Percentiles rank a stretch among this genome's conserved stretches.
Evolutionary conservation across 1,139 yeast species (phyloP).

Genomic region (Sugiyamaella novakii): DNA sequence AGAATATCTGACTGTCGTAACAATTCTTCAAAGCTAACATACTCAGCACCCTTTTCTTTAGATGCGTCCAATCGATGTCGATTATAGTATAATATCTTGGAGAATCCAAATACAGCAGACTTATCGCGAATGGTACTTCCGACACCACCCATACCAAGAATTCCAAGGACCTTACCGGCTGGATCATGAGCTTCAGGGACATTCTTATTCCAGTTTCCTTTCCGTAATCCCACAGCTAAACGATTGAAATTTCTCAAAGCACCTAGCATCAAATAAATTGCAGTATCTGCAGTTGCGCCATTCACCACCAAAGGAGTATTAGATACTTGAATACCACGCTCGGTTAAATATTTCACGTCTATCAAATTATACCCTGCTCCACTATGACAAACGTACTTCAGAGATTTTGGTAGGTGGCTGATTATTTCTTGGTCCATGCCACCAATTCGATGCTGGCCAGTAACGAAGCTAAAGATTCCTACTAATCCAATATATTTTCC

Average conservation of each 20-base stretch:
- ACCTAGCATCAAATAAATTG: conserved; percentile 59
- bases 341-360: conserved; percentile 54
- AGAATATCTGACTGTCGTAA: conserved; percentile 59
- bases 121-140: conserved; percentile 74
- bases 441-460: conserved; percentile 49
- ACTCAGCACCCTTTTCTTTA: conserved; percentile 55
- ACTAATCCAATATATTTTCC: conserved; percentile 34
- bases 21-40: conserved; percentile 58
- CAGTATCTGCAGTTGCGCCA: conserved; percentile 76
- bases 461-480: conserved; percentile 48
- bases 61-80: conserved; percentile 57
- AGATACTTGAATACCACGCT: conserved; percentile 58
- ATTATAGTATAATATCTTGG: conserved; percentile 64
- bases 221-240: conserved; percentile 44
- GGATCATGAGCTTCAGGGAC: conserved; percentile 54
- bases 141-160: conserved; percentile 81
- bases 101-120: conserved; percentile 63
- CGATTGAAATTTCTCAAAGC: conserved; percentile 61
- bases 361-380: conserved; percentile 91
- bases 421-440: conserved; percentile 74
- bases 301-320: conserved; percentile 71
- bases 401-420: conserved; percentile 57
- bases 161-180: conserved; percentile 65
- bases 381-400: conserved; percentile 69
- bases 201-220: conserved; percentile 41